These are phyloP conservation scores for Gastrolobium villosum DNA, from an alignment of 306 rosid genomes.

Conservation along the genomic window DNA sequence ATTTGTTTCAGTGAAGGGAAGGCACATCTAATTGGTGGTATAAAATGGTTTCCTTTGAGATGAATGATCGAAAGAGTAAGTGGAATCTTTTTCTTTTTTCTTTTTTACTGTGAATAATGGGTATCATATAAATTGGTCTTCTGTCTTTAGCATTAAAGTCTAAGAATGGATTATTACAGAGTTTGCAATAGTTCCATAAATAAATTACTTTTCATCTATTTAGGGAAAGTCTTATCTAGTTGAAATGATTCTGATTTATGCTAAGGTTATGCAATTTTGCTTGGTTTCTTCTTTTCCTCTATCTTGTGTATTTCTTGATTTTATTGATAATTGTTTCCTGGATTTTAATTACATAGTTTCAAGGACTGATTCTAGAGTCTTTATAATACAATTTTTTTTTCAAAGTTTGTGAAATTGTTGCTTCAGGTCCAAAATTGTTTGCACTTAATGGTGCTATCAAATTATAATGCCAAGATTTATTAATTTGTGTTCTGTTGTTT, in stretches of 20 bases:
- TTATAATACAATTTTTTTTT: background rate
- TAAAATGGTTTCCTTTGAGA: slow-evolving; percentile 89
- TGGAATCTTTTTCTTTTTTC: background rate
- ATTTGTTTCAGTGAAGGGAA: slow-evolving; percentile 56
- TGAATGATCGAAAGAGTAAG: slow-evolving; percentile 98
- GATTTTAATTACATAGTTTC: background rate
- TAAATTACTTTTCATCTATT: background rate
- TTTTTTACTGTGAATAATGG: too few relatives aligned
- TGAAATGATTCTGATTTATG: background rate
- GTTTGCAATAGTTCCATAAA: background rate
- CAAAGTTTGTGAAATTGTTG: background rate
- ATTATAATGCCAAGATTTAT: background rate
- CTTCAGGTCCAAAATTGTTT: background rate
- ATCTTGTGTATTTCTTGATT: slow-evolving; percentile 21
- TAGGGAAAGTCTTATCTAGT: slow-evolving; percentile 1
- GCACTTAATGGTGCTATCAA: slow-evolving; percentile 15
- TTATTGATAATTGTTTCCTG: background rate
- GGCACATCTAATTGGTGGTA: slow-evolving; percentile 41
- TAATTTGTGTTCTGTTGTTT: background rate
- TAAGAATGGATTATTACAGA: background rate
- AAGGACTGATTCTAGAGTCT: background rate
- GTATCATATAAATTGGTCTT: background rate
- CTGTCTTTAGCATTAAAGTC: background rate
- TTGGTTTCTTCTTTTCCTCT: slow-evolving; percentile 11
- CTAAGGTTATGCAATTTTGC: background rate